phyloP scores from a whole-genome alignment of 352 stramenopile genomes.

The Globisporangium sylvaticum region DNA sequence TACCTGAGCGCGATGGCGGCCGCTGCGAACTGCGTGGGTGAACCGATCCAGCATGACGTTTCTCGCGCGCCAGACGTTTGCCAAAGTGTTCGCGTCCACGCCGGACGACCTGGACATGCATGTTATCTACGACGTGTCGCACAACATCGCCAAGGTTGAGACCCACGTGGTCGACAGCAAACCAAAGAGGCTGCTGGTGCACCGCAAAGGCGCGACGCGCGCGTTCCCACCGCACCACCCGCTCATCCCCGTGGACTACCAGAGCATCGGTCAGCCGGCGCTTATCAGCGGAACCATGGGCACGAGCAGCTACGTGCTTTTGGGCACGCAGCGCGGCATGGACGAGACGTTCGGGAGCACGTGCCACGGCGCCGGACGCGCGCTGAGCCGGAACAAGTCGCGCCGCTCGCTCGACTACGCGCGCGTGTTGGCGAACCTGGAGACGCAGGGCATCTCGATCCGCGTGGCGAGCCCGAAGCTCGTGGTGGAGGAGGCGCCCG shows the following conservation, averaged over 20 bases:
- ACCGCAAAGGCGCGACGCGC: background rate
- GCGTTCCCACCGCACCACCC: background rate
- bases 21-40: background rate
- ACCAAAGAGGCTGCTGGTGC: background rate
- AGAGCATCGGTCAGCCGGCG: background rate
- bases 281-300: background rate
- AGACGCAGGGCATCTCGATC: background rate
- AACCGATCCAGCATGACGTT: background rate
- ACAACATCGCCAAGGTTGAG: background rate
- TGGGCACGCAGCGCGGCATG: background rate
- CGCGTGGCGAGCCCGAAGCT: background rate
- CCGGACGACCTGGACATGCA: background rate
- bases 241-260: conserved; percentile 1
- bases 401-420: background rate
- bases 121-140: background rate
- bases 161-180: background rate
- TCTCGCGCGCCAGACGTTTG: background rate
- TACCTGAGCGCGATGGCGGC: background rate
- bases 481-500: background rate
- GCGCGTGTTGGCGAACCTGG: background rate
- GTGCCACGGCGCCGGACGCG: background rate
- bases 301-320: background rate
- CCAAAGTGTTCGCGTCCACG: background rate
- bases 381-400: background rate
- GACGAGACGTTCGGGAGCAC: background rate